Conservation (phyloP, 768 basidiomycete species). For the Tremella mesenterica region DNA sequence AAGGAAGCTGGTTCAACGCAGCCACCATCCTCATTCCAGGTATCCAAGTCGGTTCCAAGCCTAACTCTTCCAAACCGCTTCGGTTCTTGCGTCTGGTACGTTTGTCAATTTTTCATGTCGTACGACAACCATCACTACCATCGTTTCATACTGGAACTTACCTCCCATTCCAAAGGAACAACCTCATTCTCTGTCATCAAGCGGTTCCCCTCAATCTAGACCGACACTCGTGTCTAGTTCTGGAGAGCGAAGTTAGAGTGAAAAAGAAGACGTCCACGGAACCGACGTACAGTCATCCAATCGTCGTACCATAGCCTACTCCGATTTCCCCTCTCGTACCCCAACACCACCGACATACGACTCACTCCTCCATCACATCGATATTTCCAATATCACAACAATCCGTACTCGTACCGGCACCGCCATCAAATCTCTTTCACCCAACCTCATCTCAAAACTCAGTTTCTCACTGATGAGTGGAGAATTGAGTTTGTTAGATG, state of each 20-base stretch:
- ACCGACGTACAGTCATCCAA: conserved; percentile 23
- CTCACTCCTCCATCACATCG: conserved; percentile 23
- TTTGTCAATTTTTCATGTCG: too few species aligned
- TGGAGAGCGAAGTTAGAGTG: too few species aligned
- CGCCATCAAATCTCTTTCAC: conserved; percentile 30
- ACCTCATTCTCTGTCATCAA: too few species aligned
- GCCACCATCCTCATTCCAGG: conserved; percentile 14
- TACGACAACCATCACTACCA: too few species aligned
- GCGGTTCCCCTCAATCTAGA: too few species aligned
- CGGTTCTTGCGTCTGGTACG: conserved; percentile 32
- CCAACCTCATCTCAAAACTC: conserved; percentile 24
- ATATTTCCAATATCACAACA: conserved; percentile 20
- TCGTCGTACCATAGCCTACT: conserved; percentile 28
- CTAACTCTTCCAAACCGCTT: conserved; percentile 24
- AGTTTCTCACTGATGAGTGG: conserved; percentile 34
- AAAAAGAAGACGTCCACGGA: not conserved
- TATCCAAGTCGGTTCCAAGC: conserved; percentile 7
- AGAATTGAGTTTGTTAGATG: conserved; percentile 30
- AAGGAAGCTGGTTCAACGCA: conserved; percentile 38
- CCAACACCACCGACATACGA: conserved; percentile 18
- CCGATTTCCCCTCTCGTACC: conserved; percentile 21
- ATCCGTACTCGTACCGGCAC: conserved; percentile 19
- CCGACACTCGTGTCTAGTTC: too few species aligned
- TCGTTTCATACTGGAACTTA: not conserved
- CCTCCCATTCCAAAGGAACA: not conserved